Evolutionary conservation across 257 asterid genomes (phyloP), one percentile per base, ranked within the genome.

Genomic region (Nicotiana obtusifolia): DNA sequence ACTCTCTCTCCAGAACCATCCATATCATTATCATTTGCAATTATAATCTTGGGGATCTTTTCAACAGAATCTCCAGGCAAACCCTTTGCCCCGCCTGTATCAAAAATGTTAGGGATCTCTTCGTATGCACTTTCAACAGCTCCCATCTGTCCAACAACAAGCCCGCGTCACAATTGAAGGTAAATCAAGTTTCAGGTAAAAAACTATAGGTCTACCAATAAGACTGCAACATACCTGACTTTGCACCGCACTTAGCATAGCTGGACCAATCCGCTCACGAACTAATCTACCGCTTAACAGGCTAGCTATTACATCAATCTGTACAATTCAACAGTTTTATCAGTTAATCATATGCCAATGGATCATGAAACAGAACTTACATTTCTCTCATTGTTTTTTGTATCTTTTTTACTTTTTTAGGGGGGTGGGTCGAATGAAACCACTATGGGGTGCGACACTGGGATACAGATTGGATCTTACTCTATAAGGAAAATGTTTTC

Each of bases 171-270:
- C 44, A 65, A 64, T 73, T 56, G 37, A 37, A 44, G 62, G 78
- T 19, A 11, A n/a, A 47, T 19, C 62, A 14, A 41, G 64, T 24
- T 59, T 14, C 56, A 62, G 10, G 24, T 26, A 56, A 37, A 20
- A 31, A 13, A 10, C 68, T 14, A 53, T 28, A 30, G 22, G 4
- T 44, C 35, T 6, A 47, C 24, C 16, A 7, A 35, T 10, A 26
- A 13, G 2, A 31, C 61, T 33, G 78, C 59, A 33, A 33, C 67
- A 8, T 86, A 93, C 99, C 97, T 96, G 99, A 86, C 98, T 96
- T 81, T 96, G 98, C 59, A 96, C 99, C 35, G 99, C 97, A 84
- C 99, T 96, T 56, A 96, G 93, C 98, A 94, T 96, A n/a, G 99
- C 97, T 2, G 99, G 98, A 80, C 98, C 99, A 44, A 96, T 96